These are phyloP conservation scores for Marasmius fiardii DNA, from an alignment of 1,284 basidiomycete genomes.

Conservation along the genomic window DNA sequence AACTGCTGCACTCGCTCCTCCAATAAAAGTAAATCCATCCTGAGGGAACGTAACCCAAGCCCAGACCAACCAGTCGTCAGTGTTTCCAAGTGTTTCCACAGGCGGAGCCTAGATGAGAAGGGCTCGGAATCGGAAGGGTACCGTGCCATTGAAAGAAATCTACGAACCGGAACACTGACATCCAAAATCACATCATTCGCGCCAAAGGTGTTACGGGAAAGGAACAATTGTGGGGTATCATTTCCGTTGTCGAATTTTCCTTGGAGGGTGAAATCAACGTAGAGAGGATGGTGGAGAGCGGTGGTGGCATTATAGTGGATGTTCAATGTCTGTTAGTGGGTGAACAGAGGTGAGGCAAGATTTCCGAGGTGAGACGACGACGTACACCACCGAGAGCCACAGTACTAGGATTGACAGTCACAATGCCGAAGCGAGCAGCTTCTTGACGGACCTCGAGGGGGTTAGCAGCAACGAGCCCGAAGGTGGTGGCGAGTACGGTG, in stretches of 20 bases:
- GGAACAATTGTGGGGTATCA: background rate
- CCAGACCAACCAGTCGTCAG: conserved; percentile 1
- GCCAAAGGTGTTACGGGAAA: background rate
- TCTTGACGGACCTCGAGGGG: background rate
- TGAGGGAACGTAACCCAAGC: background rate
- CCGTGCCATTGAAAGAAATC: background rate
- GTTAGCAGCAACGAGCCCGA: background rate
- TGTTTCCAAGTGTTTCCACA: background rate
- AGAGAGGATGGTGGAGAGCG: background rate
- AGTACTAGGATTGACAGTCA: background rate
- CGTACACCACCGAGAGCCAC: background rate
- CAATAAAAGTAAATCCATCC: background rate
- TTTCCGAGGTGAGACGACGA: background rate
- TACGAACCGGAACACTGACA: background rate
- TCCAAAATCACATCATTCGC: background rate
- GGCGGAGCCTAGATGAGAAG: background rate
- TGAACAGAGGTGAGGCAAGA: background rate
- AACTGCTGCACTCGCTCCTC: background rate
- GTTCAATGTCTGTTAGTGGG: background rate
- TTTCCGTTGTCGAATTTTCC: background rate
- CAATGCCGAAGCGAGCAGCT: background rate
- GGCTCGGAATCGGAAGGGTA: background rate
- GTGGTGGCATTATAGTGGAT: background rate
- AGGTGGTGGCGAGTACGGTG: background rate
- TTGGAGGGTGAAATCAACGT: background rate